phyloP scores from a whole-genome alignment of 495 filamentous ascomycete species.

The Copromyces sp. region DNA sequence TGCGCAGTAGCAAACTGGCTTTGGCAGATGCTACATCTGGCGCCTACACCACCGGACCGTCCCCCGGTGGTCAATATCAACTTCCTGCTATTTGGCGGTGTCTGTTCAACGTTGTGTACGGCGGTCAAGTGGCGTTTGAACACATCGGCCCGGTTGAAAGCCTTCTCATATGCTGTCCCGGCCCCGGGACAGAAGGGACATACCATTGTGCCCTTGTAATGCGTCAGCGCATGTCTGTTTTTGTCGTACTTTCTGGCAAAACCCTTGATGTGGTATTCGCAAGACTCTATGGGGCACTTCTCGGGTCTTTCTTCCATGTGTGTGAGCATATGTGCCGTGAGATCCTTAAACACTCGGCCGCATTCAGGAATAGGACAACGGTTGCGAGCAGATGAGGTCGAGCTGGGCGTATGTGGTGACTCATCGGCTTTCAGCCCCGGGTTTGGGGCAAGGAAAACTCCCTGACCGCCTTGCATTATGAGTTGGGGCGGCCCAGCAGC shows the following conservation, averaged over 20 bases:
- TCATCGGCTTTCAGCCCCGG: constrained; percentile 44
- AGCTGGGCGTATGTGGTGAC: constrained; percentile 38
- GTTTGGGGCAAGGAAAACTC: constrained; percentile 33
- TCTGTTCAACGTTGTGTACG: constrained; percentile 91
- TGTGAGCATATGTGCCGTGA: constrained; percentile 93
- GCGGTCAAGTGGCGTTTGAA: constrained; percentile 96
- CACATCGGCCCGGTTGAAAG: constrained; percentile 96
- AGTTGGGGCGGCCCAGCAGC: constrained; percentile 14
- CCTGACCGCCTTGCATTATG: constrained; percentile 13
- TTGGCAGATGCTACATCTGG: constrained; percentile 94
- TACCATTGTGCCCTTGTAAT: constrained; percentile 99
- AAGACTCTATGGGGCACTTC: constrained; percentile 90
- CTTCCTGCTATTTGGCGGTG: constrained; percentile 88
- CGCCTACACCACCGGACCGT: constrained; percentile 49
- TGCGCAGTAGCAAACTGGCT: constrained; percentile 84
- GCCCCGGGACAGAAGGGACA: constrained; percentile 95
- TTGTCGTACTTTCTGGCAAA: constrained; percentile 98
- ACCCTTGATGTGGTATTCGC: constrained; percentile 91
- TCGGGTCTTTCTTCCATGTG: constrained; percentile 90
- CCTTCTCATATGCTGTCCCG: constrained; percentile 89
- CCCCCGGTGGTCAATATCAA: constrained; percentile 18
- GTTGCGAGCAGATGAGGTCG: constrained; percentile 28
- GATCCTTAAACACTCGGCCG: constrained; percentile 83
- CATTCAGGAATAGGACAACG: constrained; percentile 79
- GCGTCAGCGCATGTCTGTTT: constrained; percentile 94